Percentiles rank a stretch among this genome's conserved stretches.
phyloP scores from a whole-genome alignment of 2,329 filamentous ascomycete genomes.

The Aspergillus brunneoviolaceus region DNA sequence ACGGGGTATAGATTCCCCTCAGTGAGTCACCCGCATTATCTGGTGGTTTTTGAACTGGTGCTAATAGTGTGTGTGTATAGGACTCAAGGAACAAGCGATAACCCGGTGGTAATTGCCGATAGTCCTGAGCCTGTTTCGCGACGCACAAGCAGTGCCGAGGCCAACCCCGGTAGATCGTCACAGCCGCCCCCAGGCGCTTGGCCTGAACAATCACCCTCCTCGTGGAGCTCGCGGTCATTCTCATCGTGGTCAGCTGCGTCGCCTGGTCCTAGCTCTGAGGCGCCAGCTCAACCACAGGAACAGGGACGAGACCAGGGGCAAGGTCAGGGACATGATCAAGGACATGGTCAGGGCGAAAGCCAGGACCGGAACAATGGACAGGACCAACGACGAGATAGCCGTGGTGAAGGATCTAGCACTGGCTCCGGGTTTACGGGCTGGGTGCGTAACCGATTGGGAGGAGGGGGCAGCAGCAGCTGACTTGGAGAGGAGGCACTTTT shows the following conservation, averaged over 20 bases:
- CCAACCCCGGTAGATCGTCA: slow-evolving; percentile 5
- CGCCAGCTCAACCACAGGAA: neutral
- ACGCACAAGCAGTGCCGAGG: slow-evolving; percentile 5
- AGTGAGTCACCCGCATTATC: slow-evolving; percentile 21
- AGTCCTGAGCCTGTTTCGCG: slow-evolving; percentile 17
- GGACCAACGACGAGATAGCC: slow-evolving; percentile 12
- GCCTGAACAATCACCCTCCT: neutral
- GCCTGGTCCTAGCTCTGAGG: neutral
- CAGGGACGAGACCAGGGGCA: neutral
- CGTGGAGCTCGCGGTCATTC: slow-evolving; percentile 1
- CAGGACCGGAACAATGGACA: too few relatives aligned
- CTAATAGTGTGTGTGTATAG: slow-evolving; percentile 9
- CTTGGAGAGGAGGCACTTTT: neutral
- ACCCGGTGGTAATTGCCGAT: slow-evolving; percentile 20
- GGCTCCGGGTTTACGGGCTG: slow-evolving; percentile 21
- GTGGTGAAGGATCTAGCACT: slow-evolving; percentile 13
- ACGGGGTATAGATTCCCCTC: slow-evolving; percentile 33
- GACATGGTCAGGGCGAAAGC: neutral
- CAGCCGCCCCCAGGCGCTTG: neutral
- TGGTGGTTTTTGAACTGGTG: slow-evolving; percentile 7
- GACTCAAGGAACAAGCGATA: slow-evolving; percentile 16
- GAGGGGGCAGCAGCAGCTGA: slow-evolving; percentile 15
- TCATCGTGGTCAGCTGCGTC: slow-evolving; percentile 2
- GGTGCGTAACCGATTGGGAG: slow-evolving; percentile 29
- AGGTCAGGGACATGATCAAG: neutral